These are phyloP conservation scores for Capsella rubella DNA, from an alignment of 441 rosid genomes.

Conservation along the genomic window DNA sequence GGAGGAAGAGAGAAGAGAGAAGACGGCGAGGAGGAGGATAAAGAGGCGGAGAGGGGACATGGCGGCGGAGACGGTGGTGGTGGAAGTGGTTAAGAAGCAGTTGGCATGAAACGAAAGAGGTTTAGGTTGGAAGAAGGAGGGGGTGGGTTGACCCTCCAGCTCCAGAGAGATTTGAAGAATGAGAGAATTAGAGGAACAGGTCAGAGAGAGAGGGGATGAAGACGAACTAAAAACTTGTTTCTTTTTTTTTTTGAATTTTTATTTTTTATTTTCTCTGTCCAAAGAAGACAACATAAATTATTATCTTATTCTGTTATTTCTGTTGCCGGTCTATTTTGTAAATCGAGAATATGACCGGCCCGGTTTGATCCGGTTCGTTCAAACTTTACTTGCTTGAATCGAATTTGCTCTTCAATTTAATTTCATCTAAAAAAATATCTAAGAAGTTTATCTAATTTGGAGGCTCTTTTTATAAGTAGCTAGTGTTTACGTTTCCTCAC, in stretches of 20 bases:
- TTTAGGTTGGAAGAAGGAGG: constrained; percentile 59
- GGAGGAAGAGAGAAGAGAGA: constrained; percentile 43
- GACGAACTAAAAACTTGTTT: background rate
- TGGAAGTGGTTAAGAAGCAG: constrained; percentile 33
- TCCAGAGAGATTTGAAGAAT: constrained; percentile 34
- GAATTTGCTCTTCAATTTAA: background rate
- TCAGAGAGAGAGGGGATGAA: constrained; percentile 34
- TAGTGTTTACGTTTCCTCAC: constrained; percentile 10
- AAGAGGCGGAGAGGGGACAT: constrained; percentile 44
- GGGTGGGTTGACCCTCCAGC: constrained; percentile 44
- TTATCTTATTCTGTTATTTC: constrained; percentile 43
- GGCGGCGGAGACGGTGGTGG: constrained; percentile 34
- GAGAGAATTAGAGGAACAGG: constrained; percentile 54
- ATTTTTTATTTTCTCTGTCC: background rate
- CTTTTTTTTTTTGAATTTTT: background rate
- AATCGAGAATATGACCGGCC: background rate
- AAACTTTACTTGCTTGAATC: background rate
- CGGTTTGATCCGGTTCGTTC: constrained; percentile 2
- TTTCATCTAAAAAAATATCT: background rate
- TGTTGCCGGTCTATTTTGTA: constrained; percentile 28
- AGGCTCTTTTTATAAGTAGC: background rate
- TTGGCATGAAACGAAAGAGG: constrained; percentile 32
- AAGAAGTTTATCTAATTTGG: background rate
- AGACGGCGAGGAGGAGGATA: constrained; percentile 40
- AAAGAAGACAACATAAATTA: background rate